These are phyloP conservation scores for Strigomonas culicis DNA, from an alignment of 208 protist genomes.

Conservation along the genomic window DNA sequence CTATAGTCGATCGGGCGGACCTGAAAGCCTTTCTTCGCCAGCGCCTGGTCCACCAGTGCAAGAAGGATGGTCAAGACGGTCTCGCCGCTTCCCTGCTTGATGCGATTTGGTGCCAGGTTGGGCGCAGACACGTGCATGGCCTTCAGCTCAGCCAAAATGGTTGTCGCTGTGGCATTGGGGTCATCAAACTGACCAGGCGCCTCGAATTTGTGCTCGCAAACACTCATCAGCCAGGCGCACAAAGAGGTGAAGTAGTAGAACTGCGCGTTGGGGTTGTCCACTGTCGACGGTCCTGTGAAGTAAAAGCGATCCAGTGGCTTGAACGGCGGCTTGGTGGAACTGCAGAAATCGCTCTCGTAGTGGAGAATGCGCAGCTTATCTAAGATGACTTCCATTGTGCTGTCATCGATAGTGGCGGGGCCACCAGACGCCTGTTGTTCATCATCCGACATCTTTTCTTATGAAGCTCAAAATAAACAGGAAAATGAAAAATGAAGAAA, in stretches of 20 bases:
- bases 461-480: neutral
- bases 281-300: constrained; percentile 68
- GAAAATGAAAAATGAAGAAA: constrained; percentile 8
- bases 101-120: constrained; percentile 77
- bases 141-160: constrained; percentile 74
- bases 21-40: constrained; percentile 54
- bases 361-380: constrained; percentile 80
- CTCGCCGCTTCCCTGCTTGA: constrained; percentile 85
- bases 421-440: constrained; percentile 17
- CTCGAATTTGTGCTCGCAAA: constrained; percentile 67
- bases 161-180: constrained; percentile 82
- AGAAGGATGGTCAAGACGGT: constrained; percentile 67
- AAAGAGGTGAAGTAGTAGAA: constrained; percentile 91
- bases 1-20: constrained; percentile 74
- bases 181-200: constrained; percentile 88
- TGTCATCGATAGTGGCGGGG: constrained; percentile 47
- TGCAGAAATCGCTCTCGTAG: constrained; percentile 83
- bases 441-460: constrained; percentile 18
- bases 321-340: constrained; percentile 68
- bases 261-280: constrained; percentile 87
- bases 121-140: constrained; percentile 65
- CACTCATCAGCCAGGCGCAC: constrained; percentile 82
- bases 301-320: constrained; percentile 78
- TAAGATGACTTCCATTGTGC: constrained; percentile 78
- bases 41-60: constrained; percentile 67